Percentiles rank a stretch among this genome's conserved stretches.
phyloP scores from a whole-genome alignment of 139 green algal species.

The Zygnema circumcarinatum region DNA sequence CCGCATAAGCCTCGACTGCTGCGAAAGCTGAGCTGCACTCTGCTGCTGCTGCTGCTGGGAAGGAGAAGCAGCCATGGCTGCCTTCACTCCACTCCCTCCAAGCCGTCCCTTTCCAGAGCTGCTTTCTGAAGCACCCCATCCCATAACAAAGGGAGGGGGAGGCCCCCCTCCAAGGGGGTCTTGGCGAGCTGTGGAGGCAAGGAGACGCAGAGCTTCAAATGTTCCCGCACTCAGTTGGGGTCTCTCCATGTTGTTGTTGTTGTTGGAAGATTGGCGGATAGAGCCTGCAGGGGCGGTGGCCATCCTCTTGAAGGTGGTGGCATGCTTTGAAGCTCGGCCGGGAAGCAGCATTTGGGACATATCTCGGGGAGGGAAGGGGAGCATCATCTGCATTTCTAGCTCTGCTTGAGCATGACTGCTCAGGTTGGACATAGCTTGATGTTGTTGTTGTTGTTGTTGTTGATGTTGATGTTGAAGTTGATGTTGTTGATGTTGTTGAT shows the following conservation, averaged over 20 bases:
- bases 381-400: background rate
- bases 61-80: background rate
- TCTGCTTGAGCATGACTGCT: too few relatives aligned
- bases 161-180: background rate
- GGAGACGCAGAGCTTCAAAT: background rate
- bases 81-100: background rate
- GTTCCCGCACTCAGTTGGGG: background rate
- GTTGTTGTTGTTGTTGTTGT: background rate
- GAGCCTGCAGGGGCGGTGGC: background rate
- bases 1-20: background rate
- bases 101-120: constrained; percentile 1
- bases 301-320: background rate
- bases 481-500: background rate
- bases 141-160: background rate
- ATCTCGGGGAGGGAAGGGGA: background rate
- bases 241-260: background rate
- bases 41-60: background rate
- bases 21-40: background rate
- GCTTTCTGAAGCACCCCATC: too few relatives aligned
- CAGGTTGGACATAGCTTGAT: too few relatives aligned
- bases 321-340: background rate
- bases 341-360: background rate
- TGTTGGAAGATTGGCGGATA: background rate
- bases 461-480: background rate
- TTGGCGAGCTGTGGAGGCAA: background rate